phyloP scores from a whole-genome alignment of 768 basidiomycete genomes.

The Psilocybe azurescens region DNA sequence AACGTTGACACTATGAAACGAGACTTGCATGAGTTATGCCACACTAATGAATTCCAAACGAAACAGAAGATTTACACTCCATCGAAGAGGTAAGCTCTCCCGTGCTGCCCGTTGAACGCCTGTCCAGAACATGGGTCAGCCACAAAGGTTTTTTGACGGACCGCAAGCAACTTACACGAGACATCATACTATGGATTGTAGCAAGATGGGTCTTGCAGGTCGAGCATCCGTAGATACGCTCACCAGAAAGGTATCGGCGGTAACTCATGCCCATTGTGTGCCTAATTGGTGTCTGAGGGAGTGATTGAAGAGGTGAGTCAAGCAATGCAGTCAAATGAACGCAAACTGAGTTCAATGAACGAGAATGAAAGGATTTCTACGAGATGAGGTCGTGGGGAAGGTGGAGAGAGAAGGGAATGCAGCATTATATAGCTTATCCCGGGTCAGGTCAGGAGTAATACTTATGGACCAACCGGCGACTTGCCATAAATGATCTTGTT shows the following conservation, averaged over 20 bases:
- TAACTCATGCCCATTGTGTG: slow-evolving; percentile 85
- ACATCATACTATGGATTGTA: slow-evolving; percentile 91
- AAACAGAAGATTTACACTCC: slow-evolving; percentile 72
- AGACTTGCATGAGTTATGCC: slow-evolving; percentile 18
- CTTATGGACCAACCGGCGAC: slow-evolving; percentile 25
- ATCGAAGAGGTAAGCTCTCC: slow-evolving; percentile 93
- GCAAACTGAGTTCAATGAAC: slow-evolving; percentile 15
- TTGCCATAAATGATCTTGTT: slow-evolving; percentile 30
- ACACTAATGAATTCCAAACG: slow-evolving; percentile 2
- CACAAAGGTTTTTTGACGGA: slow-evolving; percentile 8
- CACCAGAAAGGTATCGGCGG: slow-evolving; percentile 83
- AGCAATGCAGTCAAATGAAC: slow-evolving; percentile 9
- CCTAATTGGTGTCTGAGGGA: slow-evolving; percentile 22
- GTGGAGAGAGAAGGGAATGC: slow-evolving; percentile 28
- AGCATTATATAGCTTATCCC: slow-evolving; percentile 25
- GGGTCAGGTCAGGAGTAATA: slow-evolving; percentile 20
- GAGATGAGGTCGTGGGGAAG: slow-evolving; percentile 27
- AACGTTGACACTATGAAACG: slow-evolving; percentile 79
- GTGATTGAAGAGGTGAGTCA: slow-evolving; percentile 45
- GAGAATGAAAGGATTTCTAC: slow-evolving; percentile 20
- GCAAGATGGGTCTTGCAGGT: slow-evolving; percentile 89
- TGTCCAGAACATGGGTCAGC: slow-evolving; percentile 35
- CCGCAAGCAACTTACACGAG: slow-evolving; percentile 60
- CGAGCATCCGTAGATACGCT: slow-evolving; percentile 87
- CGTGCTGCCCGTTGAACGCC: slow-evolving; percentile 98